A percentile compares a stretch with the other conserved stretches of the same genome.
Evolutionary conservation across 2,329 filamentous ascomycete genomes (phyloP).

Genomic region (Ascochyta rabiei): DNA sequence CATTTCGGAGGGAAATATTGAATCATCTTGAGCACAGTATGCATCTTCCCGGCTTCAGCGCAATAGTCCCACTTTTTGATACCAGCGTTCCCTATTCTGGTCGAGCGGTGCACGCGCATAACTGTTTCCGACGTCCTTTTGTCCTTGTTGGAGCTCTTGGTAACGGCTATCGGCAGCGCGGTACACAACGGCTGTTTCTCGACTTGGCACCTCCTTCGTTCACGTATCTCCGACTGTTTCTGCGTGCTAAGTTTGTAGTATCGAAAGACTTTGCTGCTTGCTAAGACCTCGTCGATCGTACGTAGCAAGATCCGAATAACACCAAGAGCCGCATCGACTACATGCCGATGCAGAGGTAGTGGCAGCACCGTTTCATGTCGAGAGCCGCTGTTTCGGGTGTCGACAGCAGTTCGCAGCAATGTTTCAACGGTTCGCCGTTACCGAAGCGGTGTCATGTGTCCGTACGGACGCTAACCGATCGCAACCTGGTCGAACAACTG

Average conservation of each 20-base stretch:
- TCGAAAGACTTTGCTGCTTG: neutral
- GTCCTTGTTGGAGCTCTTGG: constrained; percentile 35
- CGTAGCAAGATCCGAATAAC: neutral
- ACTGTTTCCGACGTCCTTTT: constrained; percentile 36
- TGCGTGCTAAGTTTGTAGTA: neutral
- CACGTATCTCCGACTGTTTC: neutral
- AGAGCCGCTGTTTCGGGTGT: constrained; percentile 31
- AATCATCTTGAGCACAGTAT: constrained; percentile 51
- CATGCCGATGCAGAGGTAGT: neutral
- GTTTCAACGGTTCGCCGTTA: constrained; percentile 33
- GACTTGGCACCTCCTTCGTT: constrained; percentile 13
- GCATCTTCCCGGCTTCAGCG: constrained; percentile 45
- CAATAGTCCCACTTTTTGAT: constrained; percentile 42
- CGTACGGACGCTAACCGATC: constrained; percentile 32
- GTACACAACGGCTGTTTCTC: constrained; percentile 23
- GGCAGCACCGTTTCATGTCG: constrained; percentile 7
- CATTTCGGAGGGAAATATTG: constrained; percentile 71
- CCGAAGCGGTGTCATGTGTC: constrained; percentile 23
- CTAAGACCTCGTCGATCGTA: neutral
- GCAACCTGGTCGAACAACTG: constrained; percentile 23
- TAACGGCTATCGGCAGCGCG: constrained; percentile 31
- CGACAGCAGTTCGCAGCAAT: constrained; percentile 31
- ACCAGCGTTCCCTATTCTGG: constrained; percentile 43
- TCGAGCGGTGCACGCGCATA: constrained; percentile 40
- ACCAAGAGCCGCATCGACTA: neutral